phyloP scores from a whole-genome alignment of 257 asterid genomes.

The Fraxinus cuspidata region DNA sequence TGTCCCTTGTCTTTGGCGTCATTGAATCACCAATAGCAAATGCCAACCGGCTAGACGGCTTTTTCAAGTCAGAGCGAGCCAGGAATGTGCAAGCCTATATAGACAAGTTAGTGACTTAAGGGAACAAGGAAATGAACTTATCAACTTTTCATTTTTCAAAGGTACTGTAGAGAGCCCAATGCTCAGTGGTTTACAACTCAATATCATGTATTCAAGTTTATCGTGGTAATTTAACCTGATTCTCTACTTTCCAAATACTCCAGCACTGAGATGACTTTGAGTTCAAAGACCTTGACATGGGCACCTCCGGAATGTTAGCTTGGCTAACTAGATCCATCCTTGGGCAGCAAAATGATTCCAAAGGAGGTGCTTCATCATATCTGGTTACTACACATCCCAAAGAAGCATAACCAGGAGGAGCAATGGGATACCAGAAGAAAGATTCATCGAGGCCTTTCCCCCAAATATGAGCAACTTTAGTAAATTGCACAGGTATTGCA shows the following conservation, averaged over 20 bases:
- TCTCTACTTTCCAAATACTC: constrained; percentile 99
- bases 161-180: constrained; percentile 12
- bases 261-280: constrained; percentile 80
- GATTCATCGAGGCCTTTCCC: constrained; percentile 80
- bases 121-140: constrained; percentile 11
- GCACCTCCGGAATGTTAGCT: constrained; percentile 79
- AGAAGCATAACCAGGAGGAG: constrained; percentile 96
- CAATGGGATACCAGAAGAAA: constrained; percentile 95
- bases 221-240: constrained; percentile 60
- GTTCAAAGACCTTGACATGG: constrained; percentile 79
- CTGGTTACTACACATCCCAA: constrained; percentile 88
- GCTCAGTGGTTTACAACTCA: constrained; percentile 19
- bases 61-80: constrained; percentile 87
- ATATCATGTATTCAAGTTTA: constrained; percentile 12
- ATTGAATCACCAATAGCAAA: constrained; percentile 84
- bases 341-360: constrained; percentile 81
- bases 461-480: constrained; percentile 85
- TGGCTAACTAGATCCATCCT: constrained; percentile 89
- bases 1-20: constrained; percentile 91
- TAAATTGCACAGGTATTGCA: constrained; percentile 80
- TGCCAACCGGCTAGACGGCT: constrained; percentile 83
- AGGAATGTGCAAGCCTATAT: constrained; percentile 95
- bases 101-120: constrained; percentile 16
- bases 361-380: constrained; percentile 67
- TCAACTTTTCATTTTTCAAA: background rate